Evolutionary conservation across 768 basidiomycete genomes (phyloP).

Genomic region (Suillus hirtellus): DNA sequence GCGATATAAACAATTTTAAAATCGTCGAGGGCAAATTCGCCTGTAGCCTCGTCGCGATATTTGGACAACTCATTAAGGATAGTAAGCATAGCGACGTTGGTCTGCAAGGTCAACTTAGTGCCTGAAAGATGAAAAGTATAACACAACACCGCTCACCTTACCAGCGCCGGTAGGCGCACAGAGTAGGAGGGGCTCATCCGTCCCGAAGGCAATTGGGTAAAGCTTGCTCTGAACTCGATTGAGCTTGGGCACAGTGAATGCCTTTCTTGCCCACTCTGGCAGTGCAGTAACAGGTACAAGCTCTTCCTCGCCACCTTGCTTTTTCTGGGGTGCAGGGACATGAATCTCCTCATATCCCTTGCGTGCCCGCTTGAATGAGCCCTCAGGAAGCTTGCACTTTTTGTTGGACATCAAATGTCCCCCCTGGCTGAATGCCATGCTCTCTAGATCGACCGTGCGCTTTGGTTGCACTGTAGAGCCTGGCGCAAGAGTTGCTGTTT

Average conservation of each 20-base stretch:
- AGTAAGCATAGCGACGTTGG: slow-evolving; percentile 96
- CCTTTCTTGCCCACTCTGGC: slow-evolving; percentile 85
- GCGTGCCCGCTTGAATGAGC: slow-evolving; percentile 93
- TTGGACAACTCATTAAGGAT: slow-evolving; percentile 90
- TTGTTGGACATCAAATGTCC: slow-evolving; percentile 99
- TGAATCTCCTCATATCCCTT: slow-evolving; percentile 99
- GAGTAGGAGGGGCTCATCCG: slow-evolving; percentile 91
- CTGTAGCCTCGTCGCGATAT: slow-evolving; percentile 80
- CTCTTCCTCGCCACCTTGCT: slow-evolving; percentile 61
- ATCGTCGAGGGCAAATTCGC: slow-evolving; percentile 77
- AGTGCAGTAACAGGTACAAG: slow-evolving; percentile 70
- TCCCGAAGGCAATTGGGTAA: slow-evolving; percentile 90
- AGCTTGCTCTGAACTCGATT: slow-evolving; percentile 94
- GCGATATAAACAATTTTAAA: slow-evolving; percentile 99
- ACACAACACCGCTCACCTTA: slow-evolving; percentile 61
- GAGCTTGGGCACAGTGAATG: slow-evolving; percentile 78
- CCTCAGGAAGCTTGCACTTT: slow-evolving; percentile 96
- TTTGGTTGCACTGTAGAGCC: slow-evolving; percentile 88
- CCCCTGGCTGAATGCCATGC: slow-evolving; percentile 95
- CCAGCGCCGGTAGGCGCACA: slow-evolving; percentile 99
- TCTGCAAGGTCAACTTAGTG: slow-evolving; percentile 48
- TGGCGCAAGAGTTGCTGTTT: slow-evolving; percentile 84
- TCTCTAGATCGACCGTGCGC: slow-evolving; percentile 82
- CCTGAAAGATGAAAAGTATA: not conserved
- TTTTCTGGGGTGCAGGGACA: slow-evolving; percentile 88